phyloP scores from a whole-genome alignment of 2,329 filamentous ascomycete genomes.

The Elsinoe batatas region DNA sequence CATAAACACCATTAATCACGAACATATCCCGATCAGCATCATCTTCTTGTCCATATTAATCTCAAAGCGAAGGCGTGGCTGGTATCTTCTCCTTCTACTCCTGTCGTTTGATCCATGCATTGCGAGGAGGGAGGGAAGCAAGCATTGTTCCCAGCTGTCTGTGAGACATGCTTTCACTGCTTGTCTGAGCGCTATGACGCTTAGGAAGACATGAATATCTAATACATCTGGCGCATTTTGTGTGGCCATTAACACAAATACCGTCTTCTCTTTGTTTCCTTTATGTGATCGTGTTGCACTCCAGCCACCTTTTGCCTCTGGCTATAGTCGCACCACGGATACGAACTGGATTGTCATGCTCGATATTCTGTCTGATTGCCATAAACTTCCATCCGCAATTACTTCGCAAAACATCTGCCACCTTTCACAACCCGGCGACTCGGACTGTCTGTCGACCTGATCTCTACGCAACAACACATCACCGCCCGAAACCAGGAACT shows the following conservation, averaged over 20 bases:
- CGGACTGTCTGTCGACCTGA: no score
- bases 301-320: no score
- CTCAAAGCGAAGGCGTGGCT: background rate
- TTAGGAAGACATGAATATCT: background rate
- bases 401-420: no score
- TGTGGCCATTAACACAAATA: background rate
- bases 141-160: background rate
- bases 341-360: no score
- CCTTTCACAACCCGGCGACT: no score
- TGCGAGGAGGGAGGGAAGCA: background rate
- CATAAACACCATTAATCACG: constrained; percentile 7
- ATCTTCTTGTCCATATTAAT: constrained; percentile 4
- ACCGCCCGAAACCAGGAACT: no score
- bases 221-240: constrained; percentile 1
- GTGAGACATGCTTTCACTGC: background rate
- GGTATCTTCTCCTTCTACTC: constrained; percentile 5
- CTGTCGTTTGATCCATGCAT: constrained; percentile 7
- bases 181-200: background rate
- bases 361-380: no score
- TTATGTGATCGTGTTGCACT: background rate
- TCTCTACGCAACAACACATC: no score
- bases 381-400: no score
- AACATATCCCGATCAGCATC: background rate
- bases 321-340: no score
- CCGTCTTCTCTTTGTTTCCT: background rate